Percentiles rank a stretch among this genome's conserved stretches.
Evolutionary conservation across 306 rosid genomes (phyloP).

Genomic region (Lathyrus oleraceus): DNA sequence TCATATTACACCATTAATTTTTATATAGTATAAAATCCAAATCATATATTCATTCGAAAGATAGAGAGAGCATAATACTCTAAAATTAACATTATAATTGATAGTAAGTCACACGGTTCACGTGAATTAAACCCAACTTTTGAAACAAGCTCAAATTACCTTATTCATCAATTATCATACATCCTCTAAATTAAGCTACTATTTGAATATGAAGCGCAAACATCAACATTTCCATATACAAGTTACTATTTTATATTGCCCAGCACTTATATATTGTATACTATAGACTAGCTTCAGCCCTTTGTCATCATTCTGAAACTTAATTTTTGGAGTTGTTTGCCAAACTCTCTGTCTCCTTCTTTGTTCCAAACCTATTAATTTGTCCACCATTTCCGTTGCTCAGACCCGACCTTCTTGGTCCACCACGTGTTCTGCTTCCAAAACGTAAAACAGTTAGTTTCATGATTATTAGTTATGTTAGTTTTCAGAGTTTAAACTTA

Average conservation of each 20-base stretch:
- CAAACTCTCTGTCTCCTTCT: not conserved
- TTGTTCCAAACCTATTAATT: not conserved
- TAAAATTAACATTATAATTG: no score
- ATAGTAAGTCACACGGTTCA: no score
- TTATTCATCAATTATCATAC: no score
- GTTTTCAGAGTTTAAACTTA: not conserved
- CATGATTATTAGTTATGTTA: not conserved
- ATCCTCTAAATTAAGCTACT: no score
- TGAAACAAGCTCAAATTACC: no score
- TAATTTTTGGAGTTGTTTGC: not conserved
- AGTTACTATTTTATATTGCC: no score
- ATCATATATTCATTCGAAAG: no score
- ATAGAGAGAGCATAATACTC: no score
- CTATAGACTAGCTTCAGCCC: not conserved
- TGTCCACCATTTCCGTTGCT: not conserved
- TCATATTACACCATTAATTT: no score
- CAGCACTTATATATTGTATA: no score
- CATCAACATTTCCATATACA: not conserved
- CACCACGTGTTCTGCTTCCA: not conserved
- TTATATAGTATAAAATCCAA: no score
- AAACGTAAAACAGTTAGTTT: not conserved
- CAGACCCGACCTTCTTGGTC: not conserved
- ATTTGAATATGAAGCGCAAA: not conserved
- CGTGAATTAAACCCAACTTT: no score
- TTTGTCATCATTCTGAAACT: not conserved